Evolutionary conservation across 306 rosid species (phyloP).

Genomic region (Lagenaria siceraria): DNA sequence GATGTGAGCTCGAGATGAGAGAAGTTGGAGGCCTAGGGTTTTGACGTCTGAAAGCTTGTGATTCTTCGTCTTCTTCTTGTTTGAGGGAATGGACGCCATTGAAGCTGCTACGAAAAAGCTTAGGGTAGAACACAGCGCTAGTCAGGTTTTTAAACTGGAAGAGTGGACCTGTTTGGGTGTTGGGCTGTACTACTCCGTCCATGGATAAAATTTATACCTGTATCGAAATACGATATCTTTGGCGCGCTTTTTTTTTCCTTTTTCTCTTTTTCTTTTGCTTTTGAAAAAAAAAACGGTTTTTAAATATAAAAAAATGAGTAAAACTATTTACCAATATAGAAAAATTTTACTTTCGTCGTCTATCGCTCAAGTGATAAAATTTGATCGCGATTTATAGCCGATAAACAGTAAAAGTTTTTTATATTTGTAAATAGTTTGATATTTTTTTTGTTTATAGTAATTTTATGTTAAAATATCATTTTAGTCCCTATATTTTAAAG

Average conservation of each 20-base stretch:
- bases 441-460: no score
- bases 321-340: no score
- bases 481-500: no score
- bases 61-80: constrained; percentile 17
- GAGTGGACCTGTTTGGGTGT: not conserved
- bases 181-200: not conserved
- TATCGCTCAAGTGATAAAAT: no score
- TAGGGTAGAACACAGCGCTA: constrained; percentile 10
- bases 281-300: no score
- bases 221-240: not conserved
- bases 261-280: no score
- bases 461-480: no score
- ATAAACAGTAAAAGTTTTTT: no score
- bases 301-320: no score
- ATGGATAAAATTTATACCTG: not conserved
- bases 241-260: not conserved
- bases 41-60: constrained; percentile 42
- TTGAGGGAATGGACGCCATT: constrained; percentile 33
- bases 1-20: constrained; percentile 55
- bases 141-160: not conserved
- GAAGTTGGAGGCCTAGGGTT: constrained; percentile 66
- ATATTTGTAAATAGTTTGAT: no score
- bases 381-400: no score
- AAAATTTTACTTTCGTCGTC: no score
- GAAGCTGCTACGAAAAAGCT: not conserved